Conservation (phyloP, 1,139 yeast genomes). For the Sugiyamaella castrensis region DNA sequence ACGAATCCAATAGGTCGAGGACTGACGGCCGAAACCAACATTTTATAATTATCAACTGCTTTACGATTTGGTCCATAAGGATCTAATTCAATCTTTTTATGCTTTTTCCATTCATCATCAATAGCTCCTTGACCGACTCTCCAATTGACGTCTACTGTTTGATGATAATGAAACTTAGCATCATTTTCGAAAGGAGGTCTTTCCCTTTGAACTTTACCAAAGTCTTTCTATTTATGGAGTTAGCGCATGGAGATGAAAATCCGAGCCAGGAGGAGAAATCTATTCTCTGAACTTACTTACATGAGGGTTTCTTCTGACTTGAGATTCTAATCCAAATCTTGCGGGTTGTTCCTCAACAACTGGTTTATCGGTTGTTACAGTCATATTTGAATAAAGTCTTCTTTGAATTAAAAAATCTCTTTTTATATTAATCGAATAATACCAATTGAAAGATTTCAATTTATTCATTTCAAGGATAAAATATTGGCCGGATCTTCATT, state of each 20-base stretch:
- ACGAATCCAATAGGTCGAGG: constrained; percentile 63
- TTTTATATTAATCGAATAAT: background rate
- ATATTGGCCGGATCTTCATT: no score
- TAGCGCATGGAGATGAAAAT: no score
- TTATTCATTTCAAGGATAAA: no score
- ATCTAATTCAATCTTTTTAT: constrained; percentile 48
- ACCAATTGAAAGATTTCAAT: background rate
- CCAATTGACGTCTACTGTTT: constrained; percentile 39
- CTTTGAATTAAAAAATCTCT: no score
- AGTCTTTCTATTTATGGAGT: constrained; percentile 27
- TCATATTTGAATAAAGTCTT: constrained; percentile 1
- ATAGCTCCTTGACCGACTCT: constrained; percentile 50
- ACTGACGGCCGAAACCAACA: constrained; percentile 48
- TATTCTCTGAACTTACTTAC: constrained; percentile 1
- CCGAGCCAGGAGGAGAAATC: no score
- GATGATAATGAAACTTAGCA: constrained; percentile 23
- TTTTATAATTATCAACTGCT: constrained; percentile 48
- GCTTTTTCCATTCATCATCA: constrained; percentile 37
- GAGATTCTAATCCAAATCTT: constrained; percentile 24
- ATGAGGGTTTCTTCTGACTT: constrained; percentile 24
- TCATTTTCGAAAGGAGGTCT: constrained; percentile 34
- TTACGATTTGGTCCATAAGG: constrained; percentile 47
- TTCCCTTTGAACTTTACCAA: constrained; percentile 34
- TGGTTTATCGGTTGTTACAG: constrained; percentile 1
- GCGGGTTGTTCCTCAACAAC: constrained; percentile 8